Evolutionary conservation across 805 yeast species (phyloP).

Genomic region (Teunomyces atbi): DNA sequence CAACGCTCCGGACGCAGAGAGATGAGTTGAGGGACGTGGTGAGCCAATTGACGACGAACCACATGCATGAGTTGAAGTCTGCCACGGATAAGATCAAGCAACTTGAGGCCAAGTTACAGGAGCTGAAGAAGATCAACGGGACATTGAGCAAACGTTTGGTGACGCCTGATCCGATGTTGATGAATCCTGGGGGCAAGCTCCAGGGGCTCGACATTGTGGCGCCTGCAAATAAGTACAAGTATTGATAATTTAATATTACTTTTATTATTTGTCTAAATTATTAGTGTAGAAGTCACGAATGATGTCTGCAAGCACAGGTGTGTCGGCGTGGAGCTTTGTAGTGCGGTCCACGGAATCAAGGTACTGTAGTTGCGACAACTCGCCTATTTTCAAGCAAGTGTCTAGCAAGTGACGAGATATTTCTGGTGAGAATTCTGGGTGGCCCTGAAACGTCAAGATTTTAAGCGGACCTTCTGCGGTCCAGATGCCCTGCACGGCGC

Average conservation of each 20-base stretch:
- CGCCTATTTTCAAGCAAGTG: slow-evolving; percentile 10
- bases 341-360: not conserved
- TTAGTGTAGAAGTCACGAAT: slow-evolving; percentile 1
- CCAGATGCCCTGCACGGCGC: slow-evolving; percentile 66
- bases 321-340: not conserved
- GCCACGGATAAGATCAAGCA: slow-evolving; percentile 35
- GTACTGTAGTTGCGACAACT: not conserved
- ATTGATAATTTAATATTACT: slow-evolving; percentile 8
- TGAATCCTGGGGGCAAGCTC: slow-evolving; percentile 32
- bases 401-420: slow-evolving; percentile 25
- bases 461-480: slow-evolving; percentile 42
- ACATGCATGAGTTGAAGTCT: slow-evolving; percentile 33
- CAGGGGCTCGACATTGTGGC: slow-evolving; percentile 40
- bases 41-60: slow-evolving; percentile 35
- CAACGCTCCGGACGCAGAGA: slow-evolving; percentile 26
- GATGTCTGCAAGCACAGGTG: not conserved
- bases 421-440: slow-evolving; percentile 69
- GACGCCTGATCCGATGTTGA: slow-evolving; percentile 4
- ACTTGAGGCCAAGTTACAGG: slow-evolving; percentile 29
- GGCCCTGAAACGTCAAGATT: slow-evolving; percentile 79
- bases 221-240: slow-evolving; percentile 21
- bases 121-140: slow-evolving; percentile 32
- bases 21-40: slow-evolving; percentile 43
- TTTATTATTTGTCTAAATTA: not conserved
- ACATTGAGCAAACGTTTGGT: slow-evolving; percentile 28